Evolutionary conservation across 768 basidiomycete genomes (phyloP), one percentile per base, ranked within the genome.

Genomic region (Flagelloscypha sp.): DNA sequence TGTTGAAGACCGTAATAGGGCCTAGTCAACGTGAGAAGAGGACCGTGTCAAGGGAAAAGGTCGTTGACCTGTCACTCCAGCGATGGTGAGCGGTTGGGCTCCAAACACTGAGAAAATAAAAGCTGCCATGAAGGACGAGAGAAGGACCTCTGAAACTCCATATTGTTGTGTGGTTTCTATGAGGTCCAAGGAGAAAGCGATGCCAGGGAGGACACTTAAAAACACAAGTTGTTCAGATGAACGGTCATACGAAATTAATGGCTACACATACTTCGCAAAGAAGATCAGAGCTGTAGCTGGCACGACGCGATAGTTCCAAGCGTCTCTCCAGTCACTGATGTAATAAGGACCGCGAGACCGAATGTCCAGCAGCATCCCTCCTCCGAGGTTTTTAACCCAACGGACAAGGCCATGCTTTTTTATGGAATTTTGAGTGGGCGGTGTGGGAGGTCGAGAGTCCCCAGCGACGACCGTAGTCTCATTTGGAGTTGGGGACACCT

Each of bases 1-100:
- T 87, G 63, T 92, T 93, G 46, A 92, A 79, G 7, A 94, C 86
- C 3, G 89, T 92, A 49, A 93, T 93, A 1, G 92, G 90, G 15
- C 88, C 86, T 76, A 38, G 7, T n/a, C 12, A 38, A 31, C 40
- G 16, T 31, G n/a, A n/a, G n/a, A n/a, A n/a, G n/a, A n/a, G n/a
- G n/a, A n/a, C n/a, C n/a, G n/a, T n/a, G n/a, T n/a, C n/a, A n/a
- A n/a, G n/a, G n/a, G n/a, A n/a, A n/a, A 31, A 40, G 12, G 6
- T 31, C 18, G 42, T 47, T 3, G 35, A 77, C 84, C 85, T 31
- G 87, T 94, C 2, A 94, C 90, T 5, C 93, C 93, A 2, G 86
- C 84, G 28, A 95, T 90, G 28, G 86, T 84, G 3, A 95, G 65
- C 1, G 93, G 93, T 52, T 97, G 93, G 10, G 84, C 88, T 3